Conservation (phyloP, 1,284 basidiomycete species). For the Coniferiporia weirii region DNA sequence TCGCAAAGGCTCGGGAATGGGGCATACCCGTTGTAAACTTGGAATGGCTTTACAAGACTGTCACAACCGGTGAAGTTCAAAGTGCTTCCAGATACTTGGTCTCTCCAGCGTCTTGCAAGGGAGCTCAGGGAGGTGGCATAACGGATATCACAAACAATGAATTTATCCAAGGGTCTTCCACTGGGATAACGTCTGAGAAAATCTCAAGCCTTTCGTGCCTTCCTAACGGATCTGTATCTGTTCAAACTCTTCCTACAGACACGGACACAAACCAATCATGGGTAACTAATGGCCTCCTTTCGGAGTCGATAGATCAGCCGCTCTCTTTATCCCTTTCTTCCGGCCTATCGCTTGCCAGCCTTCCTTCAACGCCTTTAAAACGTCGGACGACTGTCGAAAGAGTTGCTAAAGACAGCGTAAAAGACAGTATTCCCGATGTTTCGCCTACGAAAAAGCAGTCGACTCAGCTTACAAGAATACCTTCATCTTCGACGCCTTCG, state of each 20-base stretch:
- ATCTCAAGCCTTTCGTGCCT: neutral
- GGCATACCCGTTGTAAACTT: slow-evolving; percentile 54
- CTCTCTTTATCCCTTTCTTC: neutral
- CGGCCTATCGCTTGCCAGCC: neutral
- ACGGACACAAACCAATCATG: neutral
- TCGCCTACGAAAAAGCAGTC: slow-evolving; percentile 1
- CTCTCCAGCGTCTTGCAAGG: slow-evolving; percentile 14
- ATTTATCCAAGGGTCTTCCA: slow-evolving; percentile 17
- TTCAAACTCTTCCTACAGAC: neutral
- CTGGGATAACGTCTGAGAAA: neutral
- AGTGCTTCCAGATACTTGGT: slow-evolving; percentile 27
- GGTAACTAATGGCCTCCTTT: slow-evolving; percentile 12
- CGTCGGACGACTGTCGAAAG: neutral
- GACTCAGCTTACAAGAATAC: slow-evolving; percentile 2
- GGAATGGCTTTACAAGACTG: slow-evolving; percentile 56
- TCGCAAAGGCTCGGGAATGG: slow-evolving; percentile 71
- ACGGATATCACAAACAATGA: slow-evolving; percentile 34
- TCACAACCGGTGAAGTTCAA: slow-evolving; percentile 41
- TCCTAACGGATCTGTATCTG: neutral
- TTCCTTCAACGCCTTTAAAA: slow-evolving; percentile 1
- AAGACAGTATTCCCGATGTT: neutral
- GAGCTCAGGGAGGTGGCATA: slow-evolving; percentile 26
- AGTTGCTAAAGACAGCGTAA: no score
- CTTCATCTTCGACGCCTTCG: slow-evolving; percentile 19
- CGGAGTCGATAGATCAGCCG: neutral